These are phyloP conservation scores for Stylosanthes scabra DNA, from an alignment of 331 rosid genomes.

Conservation along the genomic window DNA sequence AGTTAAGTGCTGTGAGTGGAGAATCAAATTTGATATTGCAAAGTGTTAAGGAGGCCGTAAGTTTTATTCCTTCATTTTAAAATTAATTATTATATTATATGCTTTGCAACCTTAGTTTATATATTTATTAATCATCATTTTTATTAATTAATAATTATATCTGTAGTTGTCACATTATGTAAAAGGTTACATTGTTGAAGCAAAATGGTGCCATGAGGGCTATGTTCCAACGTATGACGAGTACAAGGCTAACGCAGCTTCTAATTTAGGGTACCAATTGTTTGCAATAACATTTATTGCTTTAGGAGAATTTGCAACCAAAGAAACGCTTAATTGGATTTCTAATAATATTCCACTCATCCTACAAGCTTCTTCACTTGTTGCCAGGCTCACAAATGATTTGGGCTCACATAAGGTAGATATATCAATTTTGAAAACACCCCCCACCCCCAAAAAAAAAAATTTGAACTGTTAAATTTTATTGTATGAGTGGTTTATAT, in stretches of 20 bases:
- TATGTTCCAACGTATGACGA: constrained; percentile 42
- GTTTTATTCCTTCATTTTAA: neutral
- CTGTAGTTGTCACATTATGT: constrained; percentile 23
- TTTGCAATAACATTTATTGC: neutral
- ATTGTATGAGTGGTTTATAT: too few species aligned
- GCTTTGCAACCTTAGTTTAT: neutral
- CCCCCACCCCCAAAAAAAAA: too few species aligned
- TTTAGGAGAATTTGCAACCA: constrained; percentile 24
- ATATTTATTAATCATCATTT: neutral
- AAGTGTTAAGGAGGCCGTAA: constrained; percentile 41
- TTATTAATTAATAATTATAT: neutral
- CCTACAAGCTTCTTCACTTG: neutral
- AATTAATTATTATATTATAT: too few species aligned
- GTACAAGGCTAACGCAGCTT: constrained; percentile 18
- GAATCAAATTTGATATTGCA: constrained; percentile 13
- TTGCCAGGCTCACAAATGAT: constrained; percentile 37
- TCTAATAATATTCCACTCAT: constrained; percentile 20
- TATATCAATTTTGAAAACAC: too few species aligned
- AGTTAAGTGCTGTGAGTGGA: constrained; percentile 7
- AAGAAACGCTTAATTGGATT: constrained; percentile 39
- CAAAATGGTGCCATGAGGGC: constrained; percentile 44
- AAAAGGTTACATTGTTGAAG: constrained; percentile 37
- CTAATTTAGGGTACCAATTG: neutral
- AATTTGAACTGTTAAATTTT: too few species aligned
- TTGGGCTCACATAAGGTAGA: constrained; percentile 27